phyloP scores from a whole-genome alignment of 1,139 yeast genomes.

The Yamadazyma diospyri region DNA sequence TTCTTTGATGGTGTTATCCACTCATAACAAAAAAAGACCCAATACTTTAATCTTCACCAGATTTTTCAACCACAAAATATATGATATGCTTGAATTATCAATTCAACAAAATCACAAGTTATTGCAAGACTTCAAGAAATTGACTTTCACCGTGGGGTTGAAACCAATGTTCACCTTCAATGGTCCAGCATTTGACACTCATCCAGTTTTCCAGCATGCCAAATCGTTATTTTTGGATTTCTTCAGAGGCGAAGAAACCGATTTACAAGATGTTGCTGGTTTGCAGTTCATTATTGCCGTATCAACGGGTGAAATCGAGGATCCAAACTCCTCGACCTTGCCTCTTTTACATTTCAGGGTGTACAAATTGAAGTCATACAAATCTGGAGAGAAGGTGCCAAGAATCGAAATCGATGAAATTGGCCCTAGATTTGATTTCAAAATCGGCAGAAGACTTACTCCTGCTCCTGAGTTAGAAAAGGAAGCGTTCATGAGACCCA shows the following conservation, averaged over 20 bases:
- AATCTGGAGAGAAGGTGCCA: constrained; percentile 85
- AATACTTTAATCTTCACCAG: constrained; percentile 85
- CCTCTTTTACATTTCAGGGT: constrained; percentile 90
- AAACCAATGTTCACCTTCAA: constrained; percentile 94
- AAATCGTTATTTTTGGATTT: constrained; percentile 90
- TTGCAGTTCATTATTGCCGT: constrained; percentile 85
- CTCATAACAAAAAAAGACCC: constrained; percentile 89
- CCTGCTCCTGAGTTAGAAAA: constrained; percentile 87
- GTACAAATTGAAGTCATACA: constrained; percentile 76
- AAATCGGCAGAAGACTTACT: constrained; percentile 81
- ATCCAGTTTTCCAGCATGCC: constrained; percentile 80
- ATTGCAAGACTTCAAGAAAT: constrained; percentile 73
- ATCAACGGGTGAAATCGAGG: constrained; percentile 76
- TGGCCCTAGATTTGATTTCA: constrained; percentile 94
- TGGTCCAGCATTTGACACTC: constrained; percentile 87
- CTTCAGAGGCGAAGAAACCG: constrained; percentile 82
- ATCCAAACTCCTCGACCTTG: constrained; percentile 48
- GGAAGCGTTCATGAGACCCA: constrained; percentile 82
- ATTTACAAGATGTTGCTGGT: constrained; percentile 90
- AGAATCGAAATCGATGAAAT: constrained; percentile 92
- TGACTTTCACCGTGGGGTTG: constrained; percentile 82
- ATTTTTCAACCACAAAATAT: constrained; percentile 84
- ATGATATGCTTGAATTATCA: constrained; percentile 90
- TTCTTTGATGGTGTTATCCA: constrained; percentile 77
- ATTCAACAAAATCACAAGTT: constrained; percentile 68